Base-by-base conservation (phyloP, 164 flowering plant species). In the Kalanchoe fedtschenkoi region DNA sequence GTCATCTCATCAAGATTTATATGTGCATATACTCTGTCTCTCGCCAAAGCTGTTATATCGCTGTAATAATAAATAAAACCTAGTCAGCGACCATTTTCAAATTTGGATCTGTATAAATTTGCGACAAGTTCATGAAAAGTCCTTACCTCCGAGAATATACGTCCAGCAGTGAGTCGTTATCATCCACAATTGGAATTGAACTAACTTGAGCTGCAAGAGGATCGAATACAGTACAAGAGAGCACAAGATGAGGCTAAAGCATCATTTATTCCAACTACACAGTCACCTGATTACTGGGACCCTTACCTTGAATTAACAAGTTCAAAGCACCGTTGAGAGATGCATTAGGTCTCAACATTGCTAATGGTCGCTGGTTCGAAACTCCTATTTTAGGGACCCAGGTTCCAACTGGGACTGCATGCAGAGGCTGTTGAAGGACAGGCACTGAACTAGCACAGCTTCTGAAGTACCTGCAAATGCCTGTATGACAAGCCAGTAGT, bases 321-420 rank as follows among this genome's bases (percentile, higher is more conserved):
- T 78, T 71, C 47, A 92, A 68, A 5, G 98, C 98, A 33, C 82
- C 65, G 76, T 82, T 77, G 61, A 92, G 93, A 67, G 96, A 81
- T 58, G 89, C 85, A 71, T 67, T 82, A 32, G 85, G 87, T 72
- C 87, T 81, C 77, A 92, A 72, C 80, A 80, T 86, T 44, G 92
- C 95, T 19, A 92, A 68, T 21, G 88, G 90, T 35, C 74, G 81
- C 46, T 73, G 67, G 71, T 71, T 80, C 55, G 87, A 60, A 60
- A 81, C 91, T 24, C 92, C 95, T 68, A 87, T 79, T 72, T 70
- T 77, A n/a, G 98, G 96, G 62, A 85, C 86, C 98, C 98, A 92
- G 16, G 98, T 84, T 56, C 96, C 98, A 65, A 92, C 66, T 61
- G 89, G 91, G 37, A 84, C 67, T 62, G 82, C 67, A 77, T 69